These are phyloP conservation scores for Kuraishia floccosa DNA, from an alignment of 805 yeast species.

Conservation along the genomic window DNA sequence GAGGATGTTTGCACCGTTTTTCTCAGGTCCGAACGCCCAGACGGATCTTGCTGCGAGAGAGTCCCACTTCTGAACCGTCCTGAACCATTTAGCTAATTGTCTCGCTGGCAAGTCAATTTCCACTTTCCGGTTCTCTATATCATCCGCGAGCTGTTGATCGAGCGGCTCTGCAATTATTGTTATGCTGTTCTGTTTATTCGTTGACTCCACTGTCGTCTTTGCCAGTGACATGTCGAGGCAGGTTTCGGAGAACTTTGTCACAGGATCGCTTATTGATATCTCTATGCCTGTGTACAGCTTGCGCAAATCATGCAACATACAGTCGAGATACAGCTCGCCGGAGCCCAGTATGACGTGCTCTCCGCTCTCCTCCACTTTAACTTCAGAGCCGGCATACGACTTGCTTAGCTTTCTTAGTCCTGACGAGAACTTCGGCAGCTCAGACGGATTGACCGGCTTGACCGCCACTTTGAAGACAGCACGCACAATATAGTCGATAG, in stretches of 20 bases:
- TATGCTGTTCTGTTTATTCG: conserved; percentile 41
- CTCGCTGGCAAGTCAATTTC: conserved; percentile 22
- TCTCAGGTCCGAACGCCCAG: conserved; percentile 66
- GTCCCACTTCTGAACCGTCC: conserved; percentile 66
- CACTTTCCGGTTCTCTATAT: conserved; percentile 40
- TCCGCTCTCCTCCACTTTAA: conserved; percentile 82
- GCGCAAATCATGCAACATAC: conserved; percentile 69
- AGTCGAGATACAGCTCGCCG: conserved; percentile 85
- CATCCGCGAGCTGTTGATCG: conserved; percentile 38
- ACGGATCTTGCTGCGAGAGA: conserved; percentile 70
- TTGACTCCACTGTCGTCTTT: conserved; percentile 49
- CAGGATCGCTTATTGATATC: conserved; percentile 78
- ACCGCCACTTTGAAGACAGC: conserved; percentile 75
- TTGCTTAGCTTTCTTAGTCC: conserved; percentile 54
- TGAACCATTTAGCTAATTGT: conserved; percentile 40
- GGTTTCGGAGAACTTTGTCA: conserved; percentile 72
- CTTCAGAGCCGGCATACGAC: conserved; percentile 52
- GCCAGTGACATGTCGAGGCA: conserved; percentile 54
- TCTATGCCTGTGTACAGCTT: conserved; percentile 50
- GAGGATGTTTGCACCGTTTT: conserved; percentile 37
- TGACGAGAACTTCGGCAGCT: conserved; percentile 60
- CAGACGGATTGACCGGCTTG: conserved; percentile 73
- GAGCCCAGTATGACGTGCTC: conserved; percentile 72
- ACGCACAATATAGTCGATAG: conserved; percentile 30
- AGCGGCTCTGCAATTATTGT: conserved; percentile 74